Evolutionary conservation across 352 stramenopile species (phyloP).

Genomic region (Halophytophthora polymorphica): DNA sequence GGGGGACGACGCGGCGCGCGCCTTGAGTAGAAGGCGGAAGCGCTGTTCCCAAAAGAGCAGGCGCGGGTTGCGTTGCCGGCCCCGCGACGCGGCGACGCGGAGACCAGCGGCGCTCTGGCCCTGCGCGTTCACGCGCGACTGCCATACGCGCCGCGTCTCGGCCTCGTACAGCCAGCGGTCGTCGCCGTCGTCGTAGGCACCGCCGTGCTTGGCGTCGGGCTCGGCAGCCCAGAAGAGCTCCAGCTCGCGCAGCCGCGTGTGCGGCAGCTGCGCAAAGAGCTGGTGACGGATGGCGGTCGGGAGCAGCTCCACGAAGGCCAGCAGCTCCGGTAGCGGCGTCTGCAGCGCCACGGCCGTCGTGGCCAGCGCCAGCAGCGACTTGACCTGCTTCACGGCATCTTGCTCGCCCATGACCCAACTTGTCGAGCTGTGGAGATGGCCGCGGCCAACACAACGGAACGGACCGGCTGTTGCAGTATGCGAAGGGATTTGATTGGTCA

Average conservation of each 20-base stretch:
- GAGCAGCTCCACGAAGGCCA: slow-evolving; percentile 41
- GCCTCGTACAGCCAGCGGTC: slow-evolving; percentile 36
- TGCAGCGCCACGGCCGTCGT: slow-evolving; percentile 24
- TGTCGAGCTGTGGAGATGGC: no score
- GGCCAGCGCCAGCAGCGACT: slow-evolving; percentile 32
- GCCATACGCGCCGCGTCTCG: slow-evolving; percentile 34
- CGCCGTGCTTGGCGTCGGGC: no score
- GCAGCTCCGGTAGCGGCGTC: slow-evolving; percentile 34
- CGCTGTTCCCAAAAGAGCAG: slow-evolving; percentile 59
- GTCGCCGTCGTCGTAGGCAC: slow-evolving; percentile 19
- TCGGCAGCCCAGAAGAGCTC: slow-evolving; percentile 48
- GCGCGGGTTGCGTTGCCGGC: slow-evolving; percentile 34
- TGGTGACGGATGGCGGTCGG: slow-evolving; percentile 33
- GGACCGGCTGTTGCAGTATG: no score
- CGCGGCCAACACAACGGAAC: no score
- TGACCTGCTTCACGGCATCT: slow-evolving; percentile 6
- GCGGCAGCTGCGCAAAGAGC: slow-evolving; percentile 38
- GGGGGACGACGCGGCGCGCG: slow-evolving; percentile 15
- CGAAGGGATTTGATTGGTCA: no score
- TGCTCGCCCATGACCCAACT: slow-evolving; percentile 8
- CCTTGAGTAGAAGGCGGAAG: slow-evolving; percentile 44
- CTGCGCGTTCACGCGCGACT: slow-evolving; percentile 18
- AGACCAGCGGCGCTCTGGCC: slow-evolving; percentile 7
- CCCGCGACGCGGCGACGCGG: slow-evolving; percentile 8
- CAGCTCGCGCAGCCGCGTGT: slow-evolving; percentile 44